Evolutionary conservation across 1,139 yeast species (phyloP).

Genomic region (Hemisphaericaspora subhashii): DNA sequence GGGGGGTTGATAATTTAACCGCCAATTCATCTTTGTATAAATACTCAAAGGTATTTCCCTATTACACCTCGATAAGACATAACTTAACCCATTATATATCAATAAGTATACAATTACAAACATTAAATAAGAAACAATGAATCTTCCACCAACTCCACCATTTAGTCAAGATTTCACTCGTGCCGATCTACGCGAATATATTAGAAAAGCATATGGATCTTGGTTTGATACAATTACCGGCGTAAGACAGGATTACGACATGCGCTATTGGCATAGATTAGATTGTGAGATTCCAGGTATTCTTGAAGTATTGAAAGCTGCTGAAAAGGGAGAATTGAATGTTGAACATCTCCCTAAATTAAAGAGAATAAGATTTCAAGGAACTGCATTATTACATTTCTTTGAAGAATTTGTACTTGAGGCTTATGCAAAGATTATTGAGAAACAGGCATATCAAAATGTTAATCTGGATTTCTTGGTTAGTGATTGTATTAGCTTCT

Average conservation of each 20-base stretch:
- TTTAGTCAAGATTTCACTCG: slow-evolving; percentile 3
- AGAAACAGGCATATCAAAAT: not conserved
- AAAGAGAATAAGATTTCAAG: not conserved
- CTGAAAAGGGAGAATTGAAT: slow-evolving; percentile 2
- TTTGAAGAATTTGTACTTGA: not conserved
- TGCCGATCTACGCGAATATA: slow-evolving; percentile 2
- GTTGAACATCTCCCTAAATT: slow-evolving; percentile 1
- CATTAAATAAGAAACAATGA: too few relatives aligned
- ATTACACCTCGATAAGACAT: too few relatives aligned
- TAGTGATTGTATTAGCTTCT: slow-evolving; percentile 2
- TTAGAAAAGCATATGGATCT: not conserved
- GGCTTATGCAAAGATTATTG: not conserved
- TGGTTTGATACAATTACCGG: slow-evolving; percentile 1
- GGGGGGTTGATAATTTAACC: too few relatives aligned
- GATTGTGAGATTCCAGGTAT: slow-evolving; percentile 2
- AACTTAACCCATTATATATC: too few relatives aligned
- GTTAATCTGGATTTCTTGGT: slow-evolving; percentile 1
- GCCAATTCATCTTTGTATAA: too few relatives aligned
- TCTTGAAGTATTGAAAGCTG: slow-evolving; percentile 1
- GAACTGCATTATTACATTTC: not conserved
- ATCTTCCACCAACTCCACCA: not conserved
- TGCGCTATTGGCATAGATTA: slow-evolving; percentile 5
- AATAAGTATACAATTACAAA: too few relatives aligned
- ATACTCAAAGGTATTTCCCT: too few relatives aligned
- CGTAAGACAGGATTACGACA: not conserved